phyloP scores from a whole-genome alignment of 129 eudicot species.

The Centrapalus pauciflorus region DNA sequence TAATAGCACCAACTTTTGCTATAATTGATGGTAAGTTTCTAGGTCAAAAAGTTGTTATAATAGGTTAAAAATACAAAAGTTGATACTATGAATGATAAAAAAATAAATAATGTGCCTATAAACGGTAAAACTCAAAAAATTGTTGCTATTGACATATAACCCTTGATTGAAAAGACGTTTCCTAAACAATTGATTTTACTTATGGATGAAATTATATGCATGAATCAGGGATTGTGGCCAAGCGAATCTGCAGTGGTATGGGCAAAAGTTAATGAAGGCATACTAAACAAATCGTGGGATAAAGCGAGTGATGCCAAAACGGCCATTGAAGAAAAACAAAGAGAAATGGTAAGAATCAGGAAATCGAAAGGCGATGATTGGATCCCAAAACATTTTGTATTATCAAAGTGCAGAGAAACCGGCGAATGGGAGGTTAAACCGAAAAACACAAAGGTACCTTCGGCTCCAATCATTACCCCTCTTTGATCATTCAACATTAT shows the following conservation, averaged over 20 bases:
- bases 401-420: conserved; percentile 39
- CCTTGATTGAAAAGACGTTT: not conserved
- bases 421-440: conserved; percentile 53
- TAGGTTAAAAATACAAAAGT: too few relatives aligned
- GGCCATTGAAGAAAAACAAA: conserved; percentile 51
- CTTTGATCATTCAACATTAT: conserved; percentile 1
- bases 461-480: conserved; percentile 68
- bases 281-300: conserved; percentile 63
- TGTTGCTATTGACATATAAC: too few relatives aligned
- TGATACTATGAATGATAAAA: too few relatives aligned
- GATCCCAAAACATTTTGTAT: conserved; percentile 63
- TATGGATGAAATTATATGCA: not conserved
- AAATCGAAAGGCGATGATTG: conserved; percentile 41
- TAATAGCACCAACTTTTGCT: too few relatives aligned
- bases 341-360: conserved; percentile 42
- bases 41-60: too few relatives aligned
- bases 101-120: too few relatives aligned
- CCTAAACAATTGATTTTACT: too few relatives aligned
- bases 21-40: too few relatives aligned
- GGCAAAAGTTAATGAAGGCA: conserved; percentile 66
- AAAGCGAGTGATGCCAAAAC: conserved; percentile 67
- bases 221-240: conserved; percentile 41
- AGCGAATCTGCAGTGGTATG: conserved; percentile 75
- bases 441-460: conserved; percentile 39
- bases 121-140: too few relatives aligned